Evolutionary conservation across 345 rosid genomes (phyloP).

Genomic region (Brassica juncea): DNA sequence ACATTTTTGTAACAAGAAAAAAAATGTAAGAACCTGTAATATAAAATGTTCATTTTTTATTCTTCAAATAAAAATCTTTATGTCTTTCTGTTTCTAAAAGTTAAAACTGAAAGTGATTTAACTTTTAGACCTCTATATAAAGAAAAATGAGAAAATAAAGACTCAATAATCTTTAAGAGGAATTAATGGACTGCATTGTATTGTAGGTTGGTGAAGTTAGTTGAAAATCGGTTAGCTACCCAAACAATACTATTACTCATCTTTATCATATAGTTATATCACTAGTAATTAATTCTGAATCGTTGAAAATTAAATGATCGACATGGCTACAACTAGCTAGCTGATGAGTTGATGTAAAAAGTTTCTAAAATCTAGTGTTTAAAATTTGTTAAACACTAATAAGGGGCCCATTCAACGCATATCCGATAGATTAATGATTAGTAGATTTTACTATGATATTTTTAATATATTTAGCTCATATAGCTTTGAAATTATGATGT

Average conservation of each 20-base stretch:
- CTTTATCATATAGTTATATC: background rate
- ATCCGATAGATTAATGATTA: no score
- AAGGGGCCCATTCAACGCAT: background rate
- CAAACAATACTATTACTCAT: background rate
- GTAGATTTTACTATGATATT: no score
- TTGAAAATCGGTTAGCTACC: constrained; percentile 8
- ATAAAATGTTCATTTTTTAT: background rate
- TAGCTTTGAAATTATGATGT: no score
- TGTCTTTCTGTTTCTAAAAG: background rate
- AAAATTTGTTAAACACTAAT: background rate
- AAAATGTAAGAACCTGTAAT: no score
- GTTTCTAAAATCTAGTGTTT: background rate
- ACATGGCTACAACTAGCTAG: background rate
- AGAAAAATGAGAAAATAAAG: background rate
- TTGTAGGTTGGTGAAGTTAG: background rate
- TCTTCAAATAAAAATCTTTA: background rate
- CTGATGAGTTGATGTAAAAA: background rate
- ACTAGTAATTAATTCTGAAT: background rate
- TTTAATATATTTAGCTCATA: no score
- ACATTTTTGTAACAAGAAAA: no score
- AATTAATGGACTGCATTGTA: background rate
- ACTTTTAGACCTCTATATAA: background rate
- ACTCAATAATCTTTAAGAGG: background rate
- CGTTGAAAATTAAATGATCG: background rate
- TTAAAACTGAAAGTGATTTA: background rate